These are phyloP conservation scores for Neofusicoccum laricinum DNA, from an alignment of 2,329 filamentous ascomycete genomes.

Conservation along the genomic window DNA sequence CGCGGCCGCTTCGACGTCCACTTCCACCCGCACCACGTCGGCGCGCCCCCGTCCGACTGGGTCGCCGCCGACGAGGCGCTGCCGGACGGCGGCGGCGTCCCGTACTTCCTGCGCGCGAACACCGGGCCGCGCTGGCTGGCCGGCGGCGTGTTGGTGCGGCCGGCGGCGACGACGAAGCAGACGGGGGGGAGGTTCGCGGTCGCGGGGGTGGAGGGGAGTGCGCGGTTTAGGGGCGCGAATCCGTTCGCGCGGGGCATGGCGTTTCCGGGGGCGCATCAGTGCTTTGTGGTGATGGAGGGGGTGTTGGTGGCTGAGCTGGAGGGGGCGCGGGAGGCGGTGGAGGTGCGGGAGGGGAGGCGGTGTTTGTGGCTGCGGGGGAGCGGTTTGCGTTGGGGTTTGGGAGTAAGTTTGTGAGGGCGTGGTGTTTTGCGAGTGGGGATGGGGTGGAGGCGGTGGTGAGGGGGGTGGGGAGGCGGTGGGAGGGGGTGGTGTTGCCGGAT, in stretches of 20 bases:
- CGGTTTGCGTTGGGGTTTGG: not conserved
- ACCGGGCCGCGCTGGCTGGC: constrained; percentile 47
- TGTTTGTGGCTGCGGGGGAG: constrained; percentile 4
- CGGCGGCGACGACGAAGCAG: constrained; percentile 50
- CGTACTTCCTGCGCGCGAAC: constrained; percentile 53
- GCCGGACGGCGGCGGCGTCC: constrained; percentile 36
- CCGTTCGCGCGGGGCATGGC: not conserved
- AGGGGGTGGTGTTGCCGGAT: constrained; percentile 10
- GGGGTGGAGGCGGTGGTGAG: constrained; percentile 1
- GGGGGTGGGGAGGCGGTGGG: not conserved
- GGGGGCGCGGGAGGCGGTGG: not conserved
- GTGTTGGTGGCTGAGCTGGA: not conserved
- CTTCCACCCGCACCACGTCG: constrained; percentile 48
- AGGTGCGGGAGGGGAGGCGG: constrained; percentile 7
- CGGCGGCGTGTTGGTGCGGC: constrained; percentile 47
- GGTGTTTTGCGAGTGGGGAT: constrained; percentile 14
- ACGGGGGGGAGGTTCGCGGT: constrained; percentile 46
- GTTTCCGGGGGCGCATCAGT: constrained; percentile 2
- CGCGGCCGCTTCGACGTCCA: constrained; percentile 55
- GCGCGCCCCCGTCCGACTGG: constrained; percentile 36
- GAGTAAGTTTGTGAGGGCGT: constrained; percentile 4
- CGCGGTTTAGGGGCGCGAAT: constrained; percentile 46
- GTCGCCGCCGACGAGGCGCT: constrained; percentile 42
- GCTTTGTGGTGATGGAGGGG: not conserved
- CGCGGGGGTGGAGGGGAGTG: constrained; percentile 49